These are phyloP conservation scores for Penicillium taxi DNA, from an alignment of 495 filamentous ascomycete species.

Conservation along the genomic window DNA sequence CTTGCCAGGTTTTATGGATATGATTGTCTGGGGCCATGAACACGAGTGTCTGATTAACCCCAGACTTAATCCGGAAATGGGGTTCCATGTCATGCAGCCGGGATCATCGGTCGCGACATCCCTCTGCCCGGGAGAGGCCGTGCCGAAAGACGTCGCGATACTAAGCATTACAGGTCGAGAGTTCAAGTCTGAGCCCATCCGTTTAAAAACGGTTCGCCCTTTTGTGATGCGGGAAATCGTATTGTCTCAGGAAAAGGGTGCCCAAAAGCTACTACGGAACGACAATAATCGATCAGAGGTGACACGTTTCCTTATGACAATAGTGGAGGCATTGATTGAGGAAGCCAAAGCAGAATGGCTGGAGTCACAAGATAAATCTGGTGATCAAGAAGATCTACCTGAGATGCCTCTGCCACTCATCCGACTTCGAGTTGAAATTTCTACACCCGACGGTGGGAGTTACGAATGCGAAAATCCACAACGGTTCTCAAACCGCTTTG, in stretches of 20 bases:
- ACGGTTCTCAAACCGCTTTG: conserved; percentile 90
- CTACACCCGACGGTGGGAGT: conserved; percentile 74
- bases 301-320: conserved; percentile 61
- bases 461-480: conserved; percentile 95
- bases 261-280: conserved; percentile 68
- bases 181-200: conserved; percentile 72
- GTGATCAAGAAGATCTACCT: conserved; percentile 44
- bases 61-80: conserved; percentile 68
- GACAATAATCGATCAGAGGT: conserved; percentile 75
- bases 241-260: conserved; percentile 64
- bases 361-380: conserved; percentile 53
- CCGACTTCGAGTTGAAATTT: conserved; percentile 82
- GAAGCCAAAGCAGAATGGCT: conserved; percentile 78
- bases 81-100: conserved; percentile 94
- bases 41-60: conserved; percentile 94
- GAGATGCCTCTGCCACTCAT: conserved; percentile 71
- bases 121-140: conserved; percentile 80
- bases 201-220: conserved; percentile 80
- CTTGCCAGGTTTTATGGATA: conserved; percentile 82
- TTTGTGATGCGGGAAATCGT: conserved; percentile 82
- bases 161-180: conserved; percentile 74
- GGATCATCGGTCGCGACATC: conserved; percentile 95
- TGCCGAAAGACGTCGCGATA: conserved; percentile 83
- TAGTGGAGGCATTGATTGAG: conserved; percentile 80
- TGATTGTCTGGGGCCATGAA: conserved; percentile 96